Base-by-base conservation (phyloP, 208 protist genomes). In the Trypanosoma conorhini region DNA sequence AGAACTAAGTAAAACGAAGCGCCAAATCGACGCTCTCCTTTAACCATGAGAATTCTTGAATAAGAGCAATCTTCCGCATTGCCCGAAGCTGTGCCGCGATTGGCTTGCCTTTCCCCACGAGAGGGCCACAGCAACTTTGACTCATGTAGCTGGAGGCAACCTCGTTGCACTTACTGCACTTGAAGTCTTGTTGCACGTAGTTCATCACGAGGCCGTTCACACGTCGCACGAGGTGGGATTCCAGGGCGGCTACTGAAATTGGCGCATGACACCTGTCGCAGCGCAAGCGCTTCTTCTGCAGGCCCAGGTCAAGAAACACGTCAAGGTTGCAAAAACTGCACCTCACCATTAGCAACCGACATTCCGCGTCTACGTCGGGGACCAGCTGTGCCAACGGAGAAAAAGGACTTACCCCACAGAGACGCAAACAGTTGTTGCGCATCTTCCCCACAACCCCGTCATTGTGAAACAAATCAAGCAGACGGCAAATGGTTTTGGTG, bases 351-450 rank as follows among this genome's bases (percentile, higher is more conserved):
- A 85, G 67, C 30, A 84, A 55, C 13, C 81, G 78, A 44, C 67
- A 80, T 33, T 66, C 40, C 26, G 72, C 46, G 46, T 92, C 73
- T 15, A 81, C 76, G 58, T 89, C 83, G 3, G 62, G 33, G 1
- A 54, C 56, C 19, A 81, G 72, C 62, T 85, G 77, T 19, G 88
- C 88, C 12, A 85, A 67, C 19, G 85, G 79, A 24, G 92, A 88
- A 71, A 97, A 97, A 24, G 92, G 92, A 73, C 89, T 92, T 40
- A 97, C 76, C 44, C 85, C 85, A 72, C 89, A 94, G 0, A 97
- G 75, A 9, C 92, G 89, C 71, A 97, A 75, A 79, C 88, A 94
- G 67, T 97, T 97, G 76, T 94, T 97, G 54, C 82, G 78, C 28
- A 93, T 73, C 60, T 85, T 89, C 46, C 79, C 70, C 17, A 95